phyloP scores from a whole-genome alignment of 495 filamentous ascomycete genomes.

The Collariella sp. region DNA sequence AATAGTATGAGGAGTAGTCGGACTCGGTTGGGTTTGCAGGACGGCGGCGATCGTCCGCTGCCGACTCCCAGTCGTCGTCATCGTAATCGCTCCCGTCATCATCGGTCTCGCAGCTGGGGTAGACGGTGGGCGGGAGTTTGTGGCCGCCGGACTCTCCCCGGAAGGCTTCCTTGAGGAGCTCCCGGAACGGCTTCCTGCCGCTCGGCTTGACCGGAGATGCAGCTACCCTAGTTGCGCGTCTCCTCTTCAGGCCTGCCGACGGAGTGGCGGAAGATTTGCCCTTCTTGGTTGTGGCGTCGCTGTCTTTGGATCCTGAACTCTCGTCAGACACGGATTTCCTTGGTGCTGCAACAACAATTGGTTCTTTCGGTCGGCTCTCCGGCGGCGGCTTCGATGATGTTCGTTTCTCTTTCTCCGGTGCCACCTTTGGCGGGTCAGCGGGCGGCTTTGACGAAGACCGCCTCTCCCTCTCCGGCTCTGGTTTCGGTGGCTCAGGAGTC shows the following conservation, averaged over 20 bases:
- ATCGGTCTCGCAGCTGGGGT: constrained; percentile 37
- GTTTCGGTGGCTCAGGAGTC: background rate
- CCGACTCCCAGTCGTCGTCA: constrained; percentile 17
- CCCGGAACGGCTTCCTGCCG: constrained; percentile 37
- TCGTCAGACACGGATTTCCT: background rate
- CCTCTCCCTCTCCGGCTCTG: background rate
- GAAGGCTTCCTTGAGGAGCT: constrained; percentile 47
- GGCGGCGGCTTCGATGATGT: background rate
- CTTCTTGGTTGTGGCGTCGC: constrained; percentile 24
- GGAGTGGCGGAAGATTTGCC: constrained; percentile 23
- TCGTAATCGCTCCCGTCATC: constrained; percentile 14
- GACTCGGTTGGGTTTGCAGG: constrained; percentile 21
- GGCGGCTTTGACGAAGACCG: background rate
- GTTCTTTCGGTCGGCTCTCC: background rate
- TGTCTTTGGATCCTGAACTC: constrained; percentile 17
- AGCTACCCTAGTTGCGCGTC: constrained; percentile 38
- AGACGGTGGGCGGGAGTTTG: constrained; percentile 34
- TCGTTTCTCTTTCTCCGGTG: background rate
- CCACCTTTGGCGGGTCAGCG: background rate
- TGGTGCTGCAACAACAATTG: background rate
- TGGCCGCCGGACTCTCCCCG: constrained; percentile 44
- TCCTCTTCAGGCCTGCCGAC: constrained; percentile 37
- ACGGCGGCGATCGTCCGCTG: constrained; percentile 15
- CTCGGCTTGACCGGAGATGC: constrained; percentile 33
- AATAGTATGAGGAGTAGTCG: constrained; percentile 25